These are phyloP conservation scores for Neurospora sp. DNA, from an alignment of 495 filamentous ascomycete species.

Conservation along the genomic window DNA sequence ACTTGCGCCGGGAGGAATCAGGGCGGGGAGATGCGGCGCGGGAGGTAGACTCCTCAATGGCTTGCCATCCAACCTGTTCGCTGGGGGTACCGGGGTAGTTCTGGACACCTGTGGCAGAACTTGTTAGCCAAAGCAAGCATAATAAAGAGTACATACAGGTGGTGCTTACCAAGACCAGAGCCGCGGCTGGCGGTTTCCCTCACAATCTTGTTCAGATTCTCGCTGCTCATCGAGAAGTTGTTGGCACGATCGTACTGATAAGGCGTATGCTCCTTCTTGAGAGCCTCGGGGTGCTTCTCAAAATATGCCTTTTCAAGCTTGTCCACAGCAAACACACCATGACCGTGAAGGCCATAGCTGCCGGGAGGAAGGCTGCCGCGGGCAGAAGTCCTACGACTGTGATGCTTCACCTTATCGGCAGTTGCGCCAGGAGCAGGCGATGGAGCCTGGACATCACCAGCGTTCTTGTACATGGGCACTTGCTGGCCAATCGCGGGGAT, in stretches of 20 bases:
- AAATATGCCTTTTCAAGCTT: conserved; percentile 82
- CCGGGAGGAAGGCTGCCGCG: conserved; percentile 52
- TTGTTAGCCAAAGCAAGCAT: conserved; percentile 15
- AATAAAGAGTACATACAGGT: not conserved
- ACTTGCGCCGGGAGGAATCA: conserved; percentile 31
- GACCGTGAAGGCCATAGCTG: conserved; percentile 80
- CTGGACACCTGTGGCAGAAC: conserved; percentile 28
- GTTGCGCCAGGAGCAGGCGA: conserved; percentile 60
- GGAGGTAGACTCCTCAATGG: conserved; percentile 66
- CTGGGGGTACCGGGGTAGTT: conserved; percentile 55
- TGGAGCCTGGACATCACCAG: conserved; percentile 93
- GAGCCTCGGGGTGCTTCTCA: conserved; percentile 74
- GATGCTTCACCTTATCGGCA: conserved; percentile 44
- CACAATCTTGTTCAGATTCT: conserved; percentile 86
- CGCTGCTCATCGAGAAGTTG: conserved; percentile 82
- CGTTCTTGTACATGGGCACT: conserved; percentile 89
- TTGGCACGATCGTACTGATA: conserved; percentile 51
- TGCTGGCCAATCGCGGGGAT: conserved; percentile 84
- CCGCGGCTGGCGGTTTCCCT: conserved; percentile 56
- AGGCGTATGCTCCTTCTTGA: conserved; percentile 52
- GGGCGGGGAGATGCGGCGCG: conserved; percentile 56
- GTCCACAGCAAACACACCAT: conserved; percentile 58
- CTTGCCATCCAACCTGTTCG: conserved; percentile 72
- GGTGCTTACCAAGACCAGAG: conserved; percentile 50
- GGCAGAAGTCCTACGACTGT: conserved; percentile 46